Base-by-base conservation (phyloP, 306 rosid species). In the Vigna trinervia region DNA sequence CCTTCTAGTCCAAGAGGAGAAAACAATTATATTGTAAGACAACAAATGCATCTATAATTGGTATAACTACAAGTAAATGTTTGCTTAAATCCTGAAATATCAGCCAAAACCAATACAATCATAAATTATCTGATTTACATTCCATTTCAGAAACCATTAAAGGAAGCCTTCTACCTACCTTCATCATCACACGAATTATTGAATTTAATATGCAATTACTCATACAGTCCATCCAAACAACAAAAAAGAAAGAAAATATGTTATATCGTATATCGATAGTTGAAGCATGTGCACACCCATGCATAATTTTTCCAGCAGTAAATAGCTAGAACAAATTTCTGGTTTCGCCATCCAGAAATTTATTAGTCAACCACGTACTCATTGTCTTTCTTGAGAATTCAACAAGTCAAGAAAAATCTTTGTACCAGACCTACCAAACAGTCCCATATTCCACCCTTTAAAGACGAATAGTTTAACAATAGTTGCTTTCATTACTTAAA, bases 121-220 rank as follows among this genome's bases (percentile, higher is more conserved):
- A 4, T 26, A 41, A 64, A 64, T 14, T 14, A 50, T 76, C 53
- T 38, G 23, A 76, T 45, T 38, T 19, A 65, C 39, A 65, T 64
- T 63, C 19, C 62, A 56, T 30, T 73, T 80, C 75, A 65, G 43
- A 51, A 45, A 54, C 69, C 34, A 52, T 19, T 47, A 54, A 50
- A 65, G 53, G 20, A 51, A 50, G 51, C 32, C 30, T 4, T 2
- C 72, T 26, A 36, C 8, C 73, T 36, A 51, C 28, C 51, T 36
- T 65, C 22, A 5, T 76, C 9, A 4, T 20, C 66, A 38, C 46
- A 43, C 41, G 58, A 67, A 30, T 32, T 61, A 32, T 32, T 30
- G 45, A 61, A 43, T 46, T 52, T 53, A 65, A 53, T 23, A 41
- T 26, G 36, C 68, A 53, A 52, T 11, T 53, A 34, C 12, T 11